Percentiles rank a stretch among this genome's conserved stretches.
Evolutionary conservation across 2,329 filamentous ascomycete species (phyloP).

Genomic region (Pleoardoris graminearum): DNA sequence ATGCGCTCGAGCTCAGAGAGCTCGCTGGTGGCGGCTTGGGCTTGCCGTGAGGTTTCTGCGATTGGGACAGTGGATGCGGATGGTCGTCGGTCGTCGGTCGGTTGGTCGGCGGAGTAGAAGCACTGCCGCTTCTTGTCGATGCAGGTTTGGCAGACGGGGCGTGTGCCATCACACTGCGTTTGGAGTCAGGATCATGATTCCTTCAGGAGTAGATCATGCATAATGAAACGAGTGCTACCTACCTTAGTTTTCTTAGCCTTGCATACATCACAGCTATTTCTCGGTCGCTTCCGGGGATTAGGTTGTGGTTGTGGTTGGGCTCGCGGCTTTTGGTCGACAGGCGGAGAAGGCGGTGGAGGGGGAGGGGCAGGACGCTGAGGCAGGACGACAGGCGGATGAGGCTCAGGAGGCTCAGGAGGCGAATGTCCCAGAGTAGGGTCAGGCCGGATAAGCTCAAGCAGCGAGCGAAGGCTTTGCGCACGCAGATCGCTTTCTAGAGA

Average conservation of each 20-base stretch:
- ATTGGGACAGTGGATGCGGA: constrained; percentile 10
- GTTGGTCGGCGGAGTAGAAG: constrained; percentile 31
- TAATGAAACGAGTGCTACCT: constrained; percentile 3
- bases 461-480: constrained; percentile 42
- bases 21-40: constrained; percentile 24
- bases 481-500: constrained; percentile 45
- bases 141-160: constrained; percentile 42
- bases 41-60: constrained; percentile 20
- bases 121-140: constrained; percentile 41
- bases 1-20: constrained; percentile 40
- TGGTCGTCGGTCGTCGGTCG: constrained; percentile 23
- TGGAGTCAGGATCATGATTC: constrained; percentile 13
- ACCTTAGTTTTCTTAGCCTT: constrained; percentile 45
- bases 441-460: constrained; percentile 43
- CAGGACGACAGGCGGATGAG: constrained; percentile 14
- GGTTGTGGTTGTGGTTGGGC: constrained; percentile 5
- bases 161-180: constrained; percentile 38
- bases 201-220: not conserved
- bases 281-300: constrained; percentile 25
- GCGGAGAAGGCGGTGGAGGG: constrained; percentile 7
- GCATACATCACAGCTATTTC: constrained; percentile 42
- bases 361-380: constrained; percentile 11
- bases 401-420: constrained; percentile 20
- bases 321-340: constrained; percentile 13
- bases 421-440: constrained; percentile 16